Evolutionary conservation across 1,139 yeast genomes (phyloP), one percentile per base, ranked within the genome.

Genomic region (Pichia inconspicua): DNA sequence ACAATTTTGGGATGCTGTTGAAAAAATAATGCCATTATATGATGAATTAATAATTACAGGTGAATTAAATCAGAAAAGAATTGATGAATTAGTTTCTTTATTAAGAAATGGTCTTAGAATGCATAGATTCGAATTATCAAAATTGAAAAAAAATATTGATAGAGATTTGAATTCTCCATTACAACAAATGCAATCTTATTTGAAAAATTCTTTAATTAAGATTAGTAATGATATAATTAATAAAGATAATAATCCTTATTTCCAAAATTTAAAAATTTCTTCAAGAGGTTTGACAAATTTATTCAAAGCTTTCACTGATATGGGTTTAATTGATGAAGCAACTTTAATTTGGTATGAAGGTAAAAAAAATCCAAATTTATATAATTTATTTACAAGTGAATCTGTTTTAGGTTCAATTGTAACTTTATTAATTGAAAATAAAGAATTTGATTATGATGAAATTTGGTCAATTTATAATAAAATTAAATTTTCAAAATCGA

Each of bases 401-500:
- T 55, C 84, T 53, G 84, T 84, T 15, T 78, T 85, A 54, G 87
- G 94, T 37, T 77, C 81, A 10, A 76, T 85, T 36, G 71, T 87
- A 54, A 88, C 88, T 31, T 70, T 84, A 35, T 75, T 88, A 54
- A 79, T 74, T 56, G 79, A 78, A 50, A 71, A 74, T 48, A 80
- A 83, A 46, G 74, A 83, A 50, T 75, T 75, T 47, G 68, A 77
- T 25, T 82, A 83, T 59, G 80, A 77, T 41, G 88, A 83, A 57
- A 68, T 79, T 43, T 72, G 72, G 54, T 53, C 60, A 2, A 64
- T 77, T 15, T 80, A 72, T 58, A 63, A 68, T 32, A 68, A 67
- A 31, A 68, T 76, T 7, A 69, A 69, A 36, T 59, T 61, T 4
- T 37, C 54, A 7, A 57, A 54, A 34, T 41, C 50, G n/a, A 65